Conservation (phyloP, 1,284 basidiomycete species). For the Irpex rosettiformis region DNA sequence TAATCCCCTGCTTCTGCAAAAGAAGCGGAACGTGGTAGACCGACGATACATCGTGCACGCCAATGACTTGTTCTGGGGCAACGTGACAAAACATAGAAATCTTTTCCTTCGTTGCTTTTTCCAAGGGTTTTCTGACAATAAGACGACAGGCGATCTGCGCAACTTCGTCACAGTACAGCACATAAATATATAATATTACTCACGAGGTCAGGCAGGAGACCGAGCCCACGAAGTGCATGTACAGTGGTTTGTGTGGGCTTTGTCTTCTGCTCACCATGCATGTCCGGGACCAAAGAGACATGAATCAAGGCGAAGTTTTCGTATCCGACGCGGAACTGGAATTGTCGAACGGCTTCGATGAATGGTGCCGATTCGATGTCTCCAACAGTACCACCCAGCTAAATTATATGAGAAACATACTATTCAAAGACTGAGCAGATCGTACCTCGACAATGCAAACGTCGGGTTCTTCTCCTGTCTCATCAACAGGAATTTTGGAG, state of each 20-base stretch:
- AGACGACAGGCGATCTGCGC: conserved; percentile 88
- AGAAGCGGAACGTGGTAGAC: conserved; percentile 98
- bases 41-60: conserved; percentile 94
- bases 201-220: conserved; percentile 90
- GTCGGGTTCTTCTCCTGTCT: conserved; percentile 91
- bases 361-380: conserved; percentile 98
- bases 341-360: conserved; percentile 98
- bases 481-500: conserved; percentile 91
- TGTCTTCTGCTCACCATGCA: conserved; percentile 99
- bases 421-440: too few relatives aligned
- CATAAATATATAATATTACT: conserved; percentile 26
- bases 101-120: conserved; percentile 87
- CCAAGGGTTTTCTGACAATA: conserved; percentile 69
- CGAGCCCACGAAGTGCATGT: conserved; percentile 90
- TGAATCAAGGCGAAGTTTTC: conserved; percentile 98
- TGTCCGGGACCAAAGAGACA: conserved; percentile 96
- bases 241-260: conserved; percentile 99
- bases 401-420: background rate
- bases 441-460: conserved; percentile 94
- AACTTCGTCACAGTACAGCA: background rate
- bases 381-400: conserved; percentile 95
- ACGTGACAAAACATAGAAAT: conserved; percentile 99
- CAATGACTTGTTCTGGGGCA: conserved; percentile 88
- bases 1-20: conserved; percentile 88
- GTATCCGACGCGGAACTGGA: conserved; percentile 97